Conservation (phyloP, 768 basidiomycete genomes). For the Xerocomellus dryophilus region DNA sequence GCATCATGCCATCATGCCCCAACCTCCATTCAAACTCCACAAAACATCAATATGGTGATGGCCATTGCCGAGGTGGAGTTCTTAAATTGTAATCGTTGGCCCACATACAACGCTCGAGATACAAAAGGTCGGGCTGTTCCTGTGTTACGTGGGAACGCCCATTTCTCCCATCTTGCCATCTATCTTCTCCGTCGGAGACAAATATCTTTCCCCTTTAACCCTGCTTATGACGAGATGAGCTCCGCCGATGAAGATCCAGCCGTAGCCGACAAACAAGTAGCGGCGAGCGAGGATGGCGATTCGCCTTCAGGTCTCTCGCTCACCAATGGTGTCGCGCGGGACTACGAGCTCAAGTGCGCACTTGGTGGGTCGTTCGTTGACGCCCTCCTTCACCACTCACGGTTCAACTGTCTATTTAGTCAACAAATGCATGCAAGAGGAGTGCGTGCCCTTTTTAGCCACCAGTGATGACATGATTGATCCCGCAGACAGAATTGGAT, state of each 20-base stretch:
- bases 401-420: slow-evolving; percentile 27
- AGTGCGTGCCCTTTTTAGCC: slow-evolving; percentile 30
- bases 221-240: slow-evolving; percentile 5
- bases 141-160: slow-evolving; percentile 18
- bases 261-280: slow-evolving; percentile 17
- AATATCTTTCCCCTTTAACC: background rate
- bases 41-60: background rate
- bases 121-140: slow-evolving; percentile 13
- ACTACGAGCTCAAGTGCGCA: slow-evolving; percentile 35
- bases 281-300: slow-evolving; percentile 13
- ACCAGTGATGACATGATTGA: slow-evolving; percentile 1
- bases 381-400: background rate
- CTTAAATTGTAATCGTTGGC: slow-evolving; percentile 1
- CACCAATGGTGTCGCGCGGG: slow-evolving; percentile 27
- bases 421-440: slow-evolving; percentile 45
- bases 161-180: background rate
- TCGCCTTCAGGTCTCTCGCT: slow-evolving; percentile 1
- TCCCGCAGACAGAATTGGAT: slow-evolving; percentile 40
- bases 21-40: background rate
- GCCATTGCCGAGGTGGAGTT: background rate
- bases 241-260: background rate
- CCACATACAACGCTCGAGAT: background rate
- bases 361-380: slow-evolving; percentile 23
- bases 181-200: background rate
- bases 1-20: background rate